Evolutionary conservation across 148 eudicot species (phyloP).

Genomic region (Dianthus caryophyllus): DNA sequence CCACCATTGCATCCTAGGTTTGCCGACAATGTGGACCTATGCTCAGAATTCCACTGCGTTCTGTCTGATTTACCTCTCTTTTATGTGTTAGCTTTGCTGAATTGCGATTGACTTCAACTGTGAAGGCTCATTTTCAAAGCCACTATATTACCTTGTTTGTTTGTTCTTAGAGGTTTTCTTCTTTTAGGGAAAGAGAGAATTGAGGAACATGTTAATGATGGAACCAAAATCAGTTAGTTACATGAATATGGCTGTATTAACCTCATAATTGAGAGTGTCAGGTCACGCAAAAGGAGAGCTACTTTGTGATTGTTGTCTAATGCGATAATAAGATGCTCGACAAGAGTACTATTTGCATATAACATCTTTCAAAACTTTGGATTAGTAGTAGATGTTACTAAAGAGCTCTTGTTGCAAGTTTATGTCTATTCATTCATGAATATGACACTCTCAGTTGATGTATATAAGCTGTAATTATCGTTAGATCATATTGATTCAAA

Average conservation of each 20-base stretch:
- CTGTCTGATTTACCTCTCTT: conserved; percentile 7
- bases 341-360: conserved; percentile 1
- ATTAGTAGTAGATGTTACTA: conserved; percentile 10
- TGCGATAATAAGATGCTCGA: conserved; percentile 14
- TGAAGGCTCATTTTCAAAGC: conserved; percentile 15
- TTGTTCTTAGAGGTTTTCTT: background rate
- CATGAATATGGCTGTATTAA: conserved; percentile 1
- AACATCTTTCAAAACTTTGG: conserved; percentile 2
- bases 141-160: conserved; percentile 3
- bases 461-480: background rate
- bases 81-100: conserved; percentile 9
- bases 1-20: background rate
- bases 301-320: conserved; percentile 4
- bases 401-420: conserved; percentile 13
- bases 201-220: conserved; percentile 7
- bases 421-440: background rate
- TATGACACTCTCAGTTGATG: background rate
- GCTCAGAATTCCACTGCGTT: conserved; percentile 9
- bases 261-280: conserved; percentile 4
- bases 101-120: conserved; percentile 10
- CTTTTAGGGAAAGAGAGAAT: background rate
- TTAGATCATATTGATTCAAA: background rate
- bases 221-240: background rate
- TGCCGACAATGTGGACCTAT: conserved; percentile 14
- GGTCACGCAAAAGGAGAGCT: conserved; percentile 13